A percentile compares a stretch with the other conserved stretches of the same genome.
Conservation (phyloP, 352 stramenopile genomes). For the Pythium oligandrum region DNA sequence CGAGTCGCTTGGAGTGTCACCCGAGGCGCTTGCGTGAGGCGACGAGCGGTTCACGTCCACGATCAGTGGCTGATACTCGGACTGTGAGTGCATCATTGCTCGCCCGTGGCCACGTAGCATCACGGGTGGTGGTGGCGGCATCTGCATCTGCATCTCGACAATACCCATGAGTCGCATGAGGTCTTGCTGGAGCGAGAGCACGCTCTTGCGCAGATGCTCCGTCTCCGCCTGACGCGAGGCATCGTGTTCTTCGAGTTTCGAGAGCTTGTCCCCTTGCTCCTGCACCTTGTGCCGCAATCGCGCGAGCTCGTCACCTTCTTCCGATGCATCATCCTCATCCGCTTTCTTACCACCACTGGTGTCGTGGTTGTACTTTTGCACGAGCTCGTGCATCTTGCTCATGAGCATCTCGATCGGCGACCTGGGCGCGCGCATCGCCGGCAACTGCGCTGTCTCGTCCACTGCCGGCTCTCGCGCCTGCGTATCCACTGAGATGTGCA, state of each 20-base stretch:
- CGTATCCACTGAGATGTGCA: constrained; percentile 17
- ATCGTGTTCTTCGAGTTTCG: constrained; percentile 33
- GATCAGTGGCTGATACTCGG: constrained; percentile 17
- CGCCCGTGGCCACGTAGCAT: background rate
- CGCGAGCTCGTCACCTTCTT: constrained; percentile 6
- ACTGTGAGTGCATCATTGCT: constrained; percentile 1
- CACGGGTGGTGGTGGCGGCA: constrained; percentile 21
- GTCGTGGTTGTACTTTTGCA: constrained; percentile 35
- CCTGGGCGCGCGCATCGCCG: constrained; percentile 12
- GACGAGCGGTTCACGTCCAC: constrained; percentile 3
- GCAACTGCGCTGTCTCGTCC: constrained; percentile 2
- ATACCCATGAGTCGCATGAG: constrained; percentile 74
- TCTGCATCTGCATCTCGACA: constrained; percentile 73
- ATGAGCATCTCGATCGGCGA: constrained; percentile 45
- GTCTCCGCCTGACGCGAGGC: constrained; percentile 26
- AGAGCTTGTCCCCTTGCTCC: constrained; percentile 23
- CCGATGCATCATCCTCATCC: background rate
- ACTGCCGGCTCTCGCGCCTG: background rate
- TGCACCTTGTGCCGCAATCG: constrained; percentile 21
- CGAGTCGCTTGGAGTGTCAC: background rate
- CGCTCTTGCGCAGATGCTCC: constrained; percentile 53
- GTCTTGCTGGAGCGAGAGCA: constrained; percentile 66
- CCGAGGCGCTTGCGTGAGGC: background rate
- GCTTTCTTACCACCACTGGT: background rate
- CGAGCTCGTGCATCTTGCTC: constrained; percentile 53